Conservation (phyloP, 1,284 basidiomycete species). For the Sporisorium scitamineum region DNA sequence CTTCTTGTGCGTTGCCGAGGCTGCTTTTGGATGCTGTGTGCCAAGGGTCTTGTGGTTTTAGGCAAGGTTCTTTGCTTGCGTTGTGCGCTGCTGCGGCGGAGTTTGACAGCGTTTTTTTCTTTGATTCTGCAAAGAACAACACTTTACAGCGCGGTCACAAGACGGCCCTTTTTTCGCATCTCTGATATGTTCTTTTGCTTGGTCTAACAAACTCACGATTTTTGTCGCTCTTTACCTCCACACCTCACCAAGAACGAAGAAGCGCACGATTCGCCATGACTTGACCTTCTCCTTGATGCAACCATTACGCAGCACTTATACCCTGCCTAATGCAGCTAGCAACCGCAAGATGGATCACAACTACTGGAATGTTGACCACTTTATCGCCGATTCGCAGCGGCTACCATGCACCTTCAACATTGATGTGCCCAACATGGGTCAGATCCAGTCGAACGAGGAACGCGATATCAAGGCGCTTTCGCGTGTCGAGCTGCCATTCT, state of each 20-base stretch:
- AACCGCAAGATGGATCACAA: slow-evolving; percentile 54
- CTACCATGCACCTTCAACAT: slow-evolving; percentile 64
- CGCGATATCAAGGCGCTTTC: slow-evolving; percentile 58
- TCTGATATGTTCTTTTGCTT: neutral
- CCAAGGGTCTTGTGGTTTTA: neutral
- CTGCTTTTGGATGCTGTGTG: neutral
- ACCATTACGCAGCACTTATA: neutral
- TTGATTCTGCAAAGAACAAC: neutral
- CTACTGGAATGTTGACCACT: slow-evolving; percentile 66
- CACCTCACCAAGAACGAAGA: neutral
- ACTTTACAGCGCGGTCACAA: neutral
- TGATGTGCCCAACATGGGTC: slow-evolving; percentile 65
- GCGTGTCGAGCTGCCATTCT: slow-evolving; percentile 65
- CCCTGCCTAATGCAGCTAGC: slow-evolving; percentile 1
- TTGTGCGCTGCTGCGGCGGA: slow-evolving; percentile 4
- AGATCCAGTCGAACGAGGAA: slow-evolving; percentile 60
- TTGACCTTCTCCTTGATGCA: neutral
- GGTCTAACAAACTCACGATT: neutral
- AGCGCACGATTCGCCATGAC: neutral
- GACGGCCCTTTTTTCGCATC: neutral
- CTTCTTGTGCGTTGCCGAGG: neutral
- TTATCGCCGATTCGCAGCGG: slow-evolving; percentile 60
- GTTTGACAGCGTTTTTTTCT: slow-evolving; percentile 1
- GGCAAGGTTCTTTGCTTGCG: neutral
- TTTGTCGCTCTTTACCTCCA: neutral